Percentiles rank a stretch among this genome's conserved stretches.
phyloP scores from a whole-genome alignment of 176 grass and related monocot species.

The Poa annua region DNA sequence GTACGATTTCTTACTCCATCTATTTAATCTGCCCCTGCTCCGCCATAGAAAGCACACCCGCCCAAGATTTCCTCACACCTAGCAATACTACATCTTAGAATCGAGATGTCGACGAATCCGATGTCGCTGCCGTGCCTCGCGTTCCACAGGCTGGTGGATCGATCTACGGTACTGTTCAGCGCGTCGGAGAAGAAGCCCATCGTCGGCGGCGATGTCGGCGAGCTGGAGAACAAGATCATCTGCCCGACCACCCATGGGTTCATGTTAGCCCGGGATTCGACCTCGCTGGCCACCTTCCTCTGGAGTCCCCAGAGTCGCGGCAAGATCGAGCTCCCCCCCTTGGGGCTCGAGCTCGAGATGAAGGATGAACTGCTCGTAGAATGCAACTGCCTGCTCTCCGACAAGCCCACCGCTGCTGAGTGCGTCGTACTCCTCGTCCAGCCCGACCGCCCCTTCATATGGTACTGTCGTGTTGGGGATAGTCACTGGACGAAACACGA shows the following conservation, averaged over 20 bases:
- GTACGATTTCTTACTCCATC: not conserved
- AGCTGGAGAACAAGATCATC: not conserved
- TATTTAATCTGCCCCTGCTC: not conserved
- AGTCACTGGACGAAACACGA: not conserved
- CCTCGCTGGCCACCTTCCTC: not conserved
- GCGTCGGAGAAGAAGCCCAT: not conserved
- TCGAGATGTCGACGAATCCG: not conserved
- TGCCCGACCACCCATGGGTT: not conserved
- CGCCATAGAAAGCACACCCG: not conserved
- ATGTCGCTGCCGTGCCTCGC: not conserved
- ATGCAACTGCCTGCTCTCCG: not conserved
- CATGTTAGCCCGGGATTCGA: not conserved
- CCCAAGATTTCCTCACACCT: not conserved
- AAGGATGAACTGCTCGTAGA: not conserved
- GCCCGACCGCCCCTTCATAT: not conserved
- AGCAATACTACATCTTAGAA: not conserved
- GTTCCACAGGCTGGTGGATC: not conserved
- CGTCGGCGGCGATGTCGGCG: not conserved
- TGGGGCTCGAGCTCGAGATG: not conserved
- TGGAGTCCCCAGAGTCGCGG: not conserved
- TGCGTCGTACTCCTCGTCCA: not conserved
- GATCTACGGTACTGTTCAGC: not conserved
- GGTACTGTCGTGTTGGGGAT: not conserved
- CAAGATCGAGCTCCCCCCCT: slow-evolving; percentile 7
- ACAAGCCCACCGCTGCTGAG: not conserved